Evolutionary conservation across 2,329 filamentous ascomycete genomes (phyloP).

Genomic region (Verticillium tricorpus): DNA sequence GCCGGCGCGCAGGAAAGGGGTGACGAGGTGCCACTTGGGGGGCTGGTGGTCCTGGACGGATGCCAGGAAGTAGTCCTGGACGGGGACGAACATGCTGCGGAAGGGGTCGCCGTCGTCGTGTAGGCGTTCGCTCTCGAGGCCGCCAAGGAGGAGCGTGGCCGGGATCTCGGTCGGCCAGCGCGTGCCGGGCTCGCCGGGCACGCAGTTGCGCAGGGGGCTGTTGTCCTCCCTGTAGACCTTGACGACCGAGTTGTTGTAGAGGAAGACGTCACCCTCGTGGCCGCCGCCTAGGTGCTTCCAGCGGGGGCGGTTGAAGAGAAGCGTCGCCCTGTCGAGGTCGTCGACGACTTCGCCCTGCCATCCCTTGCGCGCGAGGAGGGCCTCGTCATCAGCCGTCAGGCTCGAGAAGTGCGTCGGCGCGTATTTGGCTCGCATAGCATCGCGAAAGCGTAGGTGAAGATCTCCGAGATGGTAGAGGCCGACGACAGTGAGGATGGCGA

Average conservation of each 20-base stretch:
- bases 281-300: conserved; percentile 24
- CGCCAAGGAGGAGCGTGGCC: conserved; percentile 23
- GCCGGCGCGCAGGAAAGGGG: conserved; percentile 20
- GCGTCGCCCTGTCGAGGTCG: neutral
- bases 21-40: conserved; percentile 23
- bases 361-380: neutral
- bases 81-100: conserved; percentile 18
- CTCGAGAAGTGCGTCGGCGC: conserved; percentile 6
- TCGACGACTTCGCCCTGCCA: conserved; percentile 3
- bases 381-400: conserved; percentile 3
- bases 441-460: conserved; percentile 8
- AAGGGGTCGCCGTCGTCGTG: neutral
- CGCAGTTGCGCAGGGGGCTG: conserved; percentile 26
- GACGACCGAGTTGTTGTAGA: conserved; percentile 21
- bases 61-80: conserved; percentile 24
- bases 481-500: conserved; percentile 5
- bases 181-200: conserved; percentile 8
- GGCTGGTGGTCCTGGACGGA: conserved; percentile 3
- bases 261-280: conserved; percentile 24
- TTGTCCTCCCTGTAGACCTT: conserved; percentile 21
- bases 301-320: conserved; percentile 15
- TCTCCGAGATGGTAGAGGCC: conserved; percentile 6
- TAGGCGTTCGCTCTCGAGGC: conserved; percentile 4
- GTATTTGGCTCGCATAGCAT: conserved; percentile 10
- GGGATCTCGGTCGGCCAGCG: conserved; percentile 28